Evolutionary conservation across 257 asterid genomes (phyloP).

Genomic region (Solanum rostratum): DNA sequence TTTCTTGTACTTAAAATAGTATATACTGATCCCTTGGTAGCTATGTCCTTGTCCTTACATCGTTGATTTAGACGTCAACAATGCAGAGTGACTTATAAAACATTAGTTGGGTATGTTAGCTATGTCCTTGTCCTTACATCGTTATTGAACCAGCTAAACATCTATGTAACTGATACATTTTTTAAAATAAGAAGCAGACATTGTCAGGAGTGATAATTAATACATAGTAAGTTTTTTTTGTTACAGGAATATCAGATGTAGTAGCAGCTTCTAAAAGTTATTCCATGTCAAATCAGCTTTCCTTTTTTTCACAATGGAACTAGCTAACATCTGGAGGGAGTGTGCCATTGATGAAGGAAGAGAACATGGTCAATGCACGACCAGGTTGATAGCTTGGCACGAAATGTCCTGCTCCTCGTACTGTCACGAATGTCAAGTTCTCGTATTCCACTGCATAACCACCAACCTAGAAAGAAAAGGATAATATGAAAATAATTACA

Average conservation of each 20-base stretch:
- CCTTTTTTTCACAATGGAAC: neutral
- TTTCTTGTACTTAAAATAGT: no score
- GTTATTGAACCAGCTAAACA: no score
- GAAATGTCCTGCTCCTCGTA: neutral
- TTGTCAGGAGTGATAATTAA: neutral
- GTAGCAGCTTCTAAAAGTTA: neutral
- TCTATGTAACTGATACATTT: neutral
- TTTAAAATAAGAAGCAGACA: neutral
- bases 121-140: no score
- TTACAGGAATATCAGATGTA: neutral
- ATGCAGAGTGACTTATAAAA: no score
- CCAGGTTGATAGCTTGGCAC: neutral
- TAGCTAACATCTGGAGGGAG: constrained; percentile 24
- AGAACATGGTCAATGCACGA: constrained; percentile 35
- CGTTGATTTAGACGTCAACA: no score
- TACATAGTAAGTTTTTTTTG: neutral
- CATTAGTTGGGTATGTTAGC: no score
- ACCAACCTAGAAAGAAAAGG: neutral
- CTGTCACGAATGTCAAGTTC: neutral
- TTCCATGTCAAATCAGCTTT: neutral
- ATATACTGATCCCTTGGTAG: no score
- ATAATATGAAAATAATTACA: neutral
- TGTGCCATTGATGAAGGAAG: constrained; percentile 32
- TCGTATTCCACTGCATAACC: neutral
- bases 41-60: no score